These are phyloP conservation scores for Naganishia vaughanmartiniae DNA, from an alignment of 768 basidiomycete species.

Conservation along the genomic window DNA sequence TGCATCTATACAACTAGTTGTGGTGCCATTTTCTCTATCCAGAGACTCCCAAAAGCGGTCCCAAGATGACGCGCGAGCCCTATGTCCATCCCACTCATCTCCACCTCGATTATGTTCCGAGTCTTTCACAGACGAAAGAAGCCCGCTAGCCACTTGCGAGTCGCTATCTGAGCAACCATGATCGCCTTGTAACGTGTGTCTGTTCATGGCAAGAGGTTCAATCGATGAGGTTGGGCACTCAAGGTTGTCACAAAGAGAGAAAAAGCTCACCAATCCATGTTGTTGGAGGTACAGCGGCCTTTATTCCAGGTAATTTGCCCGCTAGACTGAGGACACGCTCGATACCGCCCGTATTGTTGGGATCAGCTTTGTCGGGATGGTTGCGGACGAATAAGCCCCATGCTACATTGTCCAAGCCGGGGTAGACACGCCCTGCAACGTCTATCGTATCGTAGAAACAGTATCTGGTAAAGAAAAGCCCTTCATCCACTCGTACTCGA, in stretches of 20 bases:
- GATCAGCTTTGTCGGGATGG: background rate
- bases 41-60: background rate
- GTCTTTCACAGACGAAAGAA: background rate
- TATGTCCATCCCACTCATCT: background rate
- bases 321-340: constrained; percentile 10
- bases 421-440: constrained; percentile 9
- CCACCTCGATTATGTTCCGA: background rate
- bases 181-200: constrained; percentile 17
- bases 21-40: background rate
- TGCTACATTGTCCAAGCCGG: constrained; percentile 3
- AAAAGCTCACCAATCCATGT: constrained; percentile 13
- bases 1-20: background rate
- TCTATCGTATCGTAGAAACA: background rate
- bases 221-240: background rate
- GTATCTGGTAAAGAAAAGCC: background rate
- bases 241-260: too few relatives aligned
- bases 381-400: constrained; percentile 11
- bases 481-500: too few relatives aligned
- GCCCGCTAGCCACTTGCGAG: constrained; percentile 18
- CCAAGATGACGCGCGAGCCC: background rate
- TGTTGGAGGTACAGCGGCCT: background rate
- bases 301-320: constrained; percentile 9
- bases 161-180: constrained; percentile 18
- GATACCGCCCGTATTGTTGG: background rate
- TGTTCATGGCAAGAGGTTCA: background rate